phyloP scores from a whole-genome alignment of 2,329 filamentous ascomycete species.

The Dactylellina parvicollis region DNA sequence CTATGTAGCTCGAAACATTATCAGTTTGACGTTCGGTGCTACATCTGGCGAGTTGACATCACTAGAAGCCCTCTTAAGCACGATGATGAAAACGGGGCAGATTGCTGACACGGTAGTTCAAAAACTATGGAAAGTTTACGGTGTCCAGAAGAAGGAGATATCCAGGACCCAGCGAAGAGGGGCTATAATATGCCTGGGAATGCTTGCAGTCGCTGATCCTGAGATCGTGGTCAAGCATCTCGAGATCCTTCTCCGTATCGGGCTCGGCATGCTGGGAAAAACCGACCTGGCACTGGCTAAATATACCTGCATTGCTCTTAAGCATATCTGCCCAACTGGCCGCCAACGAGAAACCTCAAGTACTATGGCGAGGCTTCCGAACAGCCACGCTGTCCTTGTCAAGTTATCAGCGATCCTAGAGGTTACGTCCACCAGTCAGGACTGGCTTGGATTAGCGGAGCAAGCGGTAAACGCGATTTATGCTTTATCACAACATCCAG shows the following conservation, averaged over 20 bases:
- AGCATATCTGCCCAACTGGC: slow-evolving; percentile 85
- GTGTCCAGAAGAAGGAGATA: slow-evolving; percentile 90
- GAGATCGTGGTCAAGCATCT: slow-evolving; percentile 95
- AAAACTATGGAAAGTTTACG: slow-evolving; percentile 98
- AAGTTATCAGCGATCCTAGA: slow-evolving; percentile 86
- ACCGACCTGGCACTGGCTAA: slow-evolving; percentile 88
- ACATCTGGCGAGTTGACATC: slow-evolving; percentile 90
- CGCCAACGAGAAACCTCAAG: slow-evolving; percentile 68
- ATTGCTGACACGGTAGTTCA: slow-evolving; percentile 85
- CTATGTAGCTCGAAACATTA: slow-evolving; percentile 98
- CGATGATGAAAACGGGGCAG: slow-evolving; percentile 94
- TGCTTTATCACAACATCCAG: slow-evolving; percentile 89
- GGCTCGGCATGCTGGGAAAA: slow-evolving; percentile 81
- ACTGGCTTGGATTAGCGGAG: slow-evolving; percentile 94
- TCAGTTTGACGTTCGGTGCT: slow-evolving; percentile 94
- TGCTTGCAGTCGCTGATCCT: slow-evolving; percentile 91
- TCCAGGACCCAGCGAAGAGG: slow-evolving; percentile 89
- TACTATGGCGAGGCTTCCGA: slow-evolving; percentile 78
- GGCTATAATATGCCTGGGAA: slow-evolving; percentile 94
- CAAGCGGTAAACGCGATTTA: slow-evolving; percentile 97
- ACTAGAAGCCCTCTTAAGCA: slow-evolving; percentile 90
- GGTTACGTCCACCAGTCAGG: slow-evolving; percentile 85
- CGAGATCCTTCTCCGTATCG: slow-evolving; percentile 90
- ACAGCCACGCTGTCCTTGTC: slow-evolving; percentile 86
- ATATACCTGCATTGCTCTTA: slow-evolving; percentile 92